Evolutionary conservation across 768 basidiomycete genomes (phyloP), one percentile per base, ranked within the genome.

Genomic region (Mrakia frigida): DNA sequence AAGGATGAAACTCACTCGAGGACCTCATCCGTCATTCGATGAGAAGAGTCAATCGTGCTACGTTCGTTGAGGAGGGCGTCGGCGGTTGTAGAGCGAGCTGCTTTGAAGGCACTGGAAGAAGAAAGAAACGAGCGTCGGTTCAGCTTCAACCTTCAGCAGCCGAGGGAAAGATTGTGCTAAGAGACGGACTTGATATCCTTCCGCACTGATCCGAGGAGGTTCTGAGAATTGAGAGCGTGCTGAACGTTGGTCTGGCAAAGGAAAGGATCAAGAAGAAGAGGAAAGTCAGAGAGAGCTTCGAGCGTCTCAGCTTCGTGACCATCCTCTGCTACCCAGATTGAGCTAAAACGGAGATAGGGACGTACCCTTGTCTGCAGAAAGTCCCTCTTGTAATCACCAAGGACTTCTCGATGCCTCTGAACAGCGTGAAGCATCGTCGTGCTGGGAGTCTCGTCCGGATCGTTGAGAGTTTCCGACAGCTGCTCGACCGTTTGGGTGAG

Each of bases 21-120:
- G 46, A 95, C 87, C 59, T 91, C 91, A 81, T 98, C 96, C 28
- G 93, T 91, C 95, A 98, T 98, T 75, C 88, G 86, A 84, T 98
- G 95, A 33, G 92, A 93, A 79, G 89, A 92, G 84, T 98, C 96
- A 77, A 98, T 96, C 78, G 89, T 88, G 5, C 90, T 88, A 63
- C 97, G 88, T 84, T 99, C 97, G 33, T 90, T 89, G 37, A 99
- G 86, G 56, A 99, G 84, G 9, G 92, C 88, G 79, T 98, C 97
- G 1, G 92, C 89, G 21, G 91, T 88, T 25, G 92, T 91, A 9
- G 93, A 91, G 5, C 82, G 82, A 1, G 84, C 81, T 6, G 83
- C 80, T 83, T 94, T 94, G 84, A 95, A 95, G 53, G 94, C 91
- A 78, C 94, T 97, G 79, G 25, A 31, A n/a, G 69, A 59, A 43